These are phyloP conservation scores for Carex arenaria DNA, from an alignment of 202 grass and related monocot genomes.

Conservation along the genomic window DNA sequence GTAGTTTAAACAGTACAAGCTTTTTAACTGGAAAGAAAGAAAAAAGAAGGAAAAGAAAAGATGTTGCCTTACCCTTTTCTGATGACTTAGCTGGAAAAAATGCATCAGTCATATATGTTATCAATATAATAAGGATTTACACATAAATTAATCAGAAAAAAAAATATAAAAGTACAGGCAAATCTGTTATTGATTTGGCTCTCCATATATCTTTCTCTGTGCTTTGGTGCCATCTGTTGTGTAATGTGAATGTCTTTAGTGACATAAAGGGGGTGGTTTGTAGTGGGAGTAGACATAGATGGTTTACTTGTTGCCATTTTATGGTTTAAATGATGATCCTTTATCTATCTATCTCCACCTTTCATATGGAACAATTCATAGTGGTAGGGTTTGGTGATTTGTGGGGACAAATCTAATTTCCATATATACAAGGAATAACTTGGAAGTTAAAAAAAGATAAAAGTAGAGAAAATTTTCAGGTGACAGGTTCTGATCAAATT, in stretches of 20 bases:
- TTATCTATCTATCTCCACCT: background rate
- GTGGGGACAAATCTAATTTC: background rate
- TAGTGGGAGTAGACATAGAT: slow-evolving; percentile 10
- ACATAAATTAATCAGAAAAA: background rate
- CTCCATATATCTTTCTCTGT: background rate
- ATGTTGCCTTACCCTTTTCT: background rate
- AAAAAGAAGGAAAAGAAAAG: background rate
- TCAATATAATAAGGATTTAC: background rate
- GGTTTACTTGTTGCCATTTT: background rate
- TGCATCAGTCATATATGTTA: background rate
- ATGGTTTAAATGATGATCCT: background rate
- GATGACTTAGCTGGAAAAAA: background rate
- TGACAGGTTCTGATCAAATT: no score
- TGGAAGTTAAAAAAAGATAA: background rate
- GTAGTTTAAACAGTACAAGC: background rate
- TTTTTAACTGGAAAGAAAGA: background rate
- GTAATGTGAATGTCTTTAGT: background rate
- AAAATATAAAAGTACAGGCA: background rate
- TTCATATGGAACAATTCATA: background rate
- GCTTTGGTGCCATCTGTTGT: background rate
- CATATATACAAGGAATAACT: background rate
- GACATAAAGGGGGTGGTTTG: background rate
- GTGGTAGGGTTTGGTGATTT: slow-evolving; percentile 9
- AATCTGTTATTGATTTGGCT: background rate
- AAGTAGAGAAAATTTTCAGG: background rate